These are phyloP conservation scores for Ceratobasidium sp. DNA, from an alignment of 1,284 basidiomycete genomes.

Conservation along the genomic window DNA sequence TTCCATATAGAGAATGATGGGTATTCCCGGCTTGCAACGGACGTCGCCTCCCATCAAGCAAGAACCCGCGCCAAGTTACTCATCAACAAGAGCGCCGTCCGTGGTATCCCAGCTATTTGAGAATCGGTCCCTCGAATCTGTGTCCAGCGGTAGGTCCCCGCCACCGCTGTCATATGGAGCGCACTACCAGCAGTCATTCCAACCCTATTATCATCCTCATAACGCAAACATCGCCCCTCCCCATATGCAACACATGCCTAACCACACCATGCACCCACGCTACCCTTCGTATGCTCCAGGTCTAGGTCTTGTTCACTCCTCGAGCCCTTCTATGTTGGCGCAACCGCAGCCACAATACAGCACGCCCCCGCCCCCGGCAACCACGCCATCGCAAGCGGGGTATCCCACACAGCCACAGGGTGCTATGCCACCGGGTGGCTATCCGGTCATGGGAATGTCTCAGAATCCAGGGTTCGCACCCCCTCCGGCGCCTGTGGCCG, in stretches of 20 bases:
- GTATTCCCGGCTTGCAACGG: neutral
- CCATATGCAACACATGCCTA: slow-evolving; percentile 16
- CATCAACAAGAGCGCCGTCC: slow-evolving; percentile 2
- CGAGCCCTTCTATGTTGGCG: slow-evolving; percentile 4
- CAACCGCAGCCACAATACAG: neutral
- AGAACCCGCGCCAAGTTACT: neutral
- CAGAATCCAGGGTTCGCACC: slow-evolving; percentile 23
- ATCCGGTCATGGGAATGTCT: neutral
- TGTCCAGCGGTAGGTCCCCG: slow-evolving; percentile 41
- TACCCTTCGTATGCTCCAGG: slow-evolving; percentile 27
- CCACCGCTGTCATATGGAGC: slow-evolving; percentile 26
- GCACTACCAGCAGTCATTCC: slow-evolving; percentile 34
- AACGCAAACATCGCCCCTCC: neutral
- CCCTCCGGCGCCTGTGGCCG: slow-evolving; percentile 8
- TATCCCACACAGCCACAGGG: slow-evolving; percentile 6
- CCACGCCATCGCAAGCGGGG: neutral
- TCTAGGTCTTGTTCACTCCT: slow-evolving; percentile 14
- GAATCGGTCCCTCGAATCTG: slow-evolving; percentile 1
- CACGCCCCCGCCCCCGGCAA: neutral
- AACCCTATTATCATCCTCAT: slow-evolving; percentile 20
- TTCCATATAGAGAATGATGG: slow-evolving; percentile 11
- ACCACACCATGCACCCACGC: slow-evolving; percentile 1
- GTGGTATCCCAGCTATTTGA: neutral
- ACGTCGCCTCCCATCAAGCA: slow-evolving; percentile 5
- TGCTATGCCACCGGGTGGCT: slow-evolving; percentile 22